phyloP scores from a whole-genome alignment of 2,329 filamentous ascomycete species.

The Dendryphion nanum region DNA sequence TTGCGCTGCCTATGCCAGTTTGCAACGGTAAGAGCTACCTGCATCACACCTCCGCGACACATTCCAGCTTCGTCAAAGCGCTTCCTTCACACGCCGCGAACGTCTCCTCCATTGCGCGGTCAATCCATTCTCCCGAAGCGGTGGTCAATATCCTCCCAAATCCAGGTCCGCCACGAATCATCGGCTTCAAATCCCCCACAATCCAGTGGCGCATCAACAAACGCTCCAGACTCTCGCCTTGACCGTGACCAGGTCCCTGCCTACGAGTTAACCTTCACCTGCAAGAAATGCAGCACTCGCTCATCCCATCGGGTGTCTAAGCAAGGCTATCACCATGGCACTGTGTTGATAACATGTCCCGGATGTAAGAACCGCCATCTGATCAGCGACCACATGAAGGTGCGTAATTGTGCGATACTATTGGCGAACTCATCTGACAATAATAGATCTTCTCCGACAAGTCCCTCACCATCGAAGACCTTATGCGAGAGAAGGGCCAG shows the following conservation, averaged over 20 bases:
- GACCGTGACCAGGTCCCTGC: constrained; percentile 55
- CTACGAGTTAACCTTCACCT: constrained; percentile 91
- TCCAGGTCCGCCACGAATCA: constrained; percentile 24
- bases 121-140: constrained; percentile 10
- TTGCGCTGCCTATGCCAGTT: constrained; percentile 22
- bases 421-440: not conserved
- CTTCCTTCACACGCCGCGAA: constrained; percentile 29
- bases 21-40: constrained; percentile 12
- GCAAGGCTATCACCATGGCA: constrained; percentile 91
- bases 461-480: constrained; percentile 69
- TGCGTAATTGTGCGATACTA: constrained; percentile 23
- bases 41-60: constrained; percentile 14
- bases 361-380: constrained; percentile 83
- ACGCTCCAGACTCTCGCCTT: constrained; percentile 33
- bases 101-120: constrained; percentile 12
- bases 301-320: constrained; percentile 87
- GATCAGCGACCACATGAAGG: constrained; percentile 83
- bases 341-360: constrained; percentile 85
- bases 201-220: constrained; percentile 23
- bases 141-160: constrained; percentile 5
- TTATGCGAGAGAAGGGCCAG: constrained; percentile 73
- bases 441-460: constrained; percentile 68
- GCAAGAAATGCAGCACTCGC: constrained; percentile 75
- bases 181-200: constrained; percentile 14
- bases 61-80: constrained; percentile 23